These are phyloP conservation scores for Leptographium galeiforme DNA, from an alignment of 2,329 filamentous ascomycete species.

Conservation along the genomic window DNA sequence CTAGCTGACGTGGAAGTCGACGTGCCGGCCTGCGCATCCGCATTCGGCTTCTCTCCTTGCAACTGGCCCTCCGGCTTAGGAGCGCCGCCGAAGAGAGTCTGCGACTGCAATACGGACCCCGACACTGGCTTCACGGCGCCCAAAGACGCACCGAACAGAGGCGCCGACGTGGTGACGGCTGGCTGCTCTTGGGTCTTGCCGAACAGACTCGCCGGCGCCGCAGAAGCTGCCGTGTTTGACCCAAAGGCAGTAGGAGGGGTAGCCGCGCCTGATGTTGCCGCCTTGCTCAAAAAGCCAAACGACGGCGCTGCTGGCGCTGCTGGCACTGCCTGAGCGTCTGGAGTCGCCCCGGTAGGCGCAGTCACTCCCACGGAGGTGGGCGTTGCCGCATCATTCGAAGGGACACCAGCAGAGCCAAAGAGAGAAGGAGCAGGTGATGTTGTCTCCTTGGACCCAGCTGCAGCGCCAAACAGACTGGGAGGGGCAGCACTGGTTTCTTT, in stretches of 20 bases:
- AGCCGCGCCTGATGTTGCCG: background rate
- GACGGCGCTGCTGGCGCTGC: background rate
- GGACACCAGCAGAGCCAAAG: background rate
- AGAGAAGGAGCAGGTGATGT: background rate
- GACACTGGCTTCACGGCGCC: slow-evolving; percentile 5
- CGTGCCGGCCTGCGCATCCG: slow-evolving; percentile 2
- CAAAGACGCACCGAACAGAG: background rate
- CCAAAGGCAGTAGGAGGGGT: background rate
- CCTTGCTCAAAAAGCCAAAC: background rate
- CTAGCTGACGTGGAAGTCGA: background rate
- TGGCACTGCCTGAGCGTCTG: too few relatives aligned
- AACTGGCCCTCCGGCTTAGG: slow-evolving; percentile 11
- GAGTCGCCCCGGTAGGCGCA: background rate
- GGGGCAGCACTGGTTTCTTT: background rate
- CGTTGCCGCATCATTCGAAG: background rate
- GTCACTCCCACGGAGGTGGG: background rate
- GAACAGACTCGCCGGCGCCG: background rate
- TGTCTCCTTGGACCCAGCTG: background rate
- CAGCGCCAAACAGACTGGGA: background rate
- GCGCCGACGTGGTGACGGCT: background rate
- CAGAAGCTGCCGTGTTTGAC: background rate
- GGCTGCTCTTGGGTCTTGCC: slow-evolving; percentile 1
- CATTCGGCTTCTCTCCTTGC: slow-evolving; percentile 2
- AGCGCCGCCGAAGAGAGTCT: slow-evolving; percentile 26
- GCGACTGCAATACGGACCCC: slow-evolving; percentile 15